Evolutionary conservation across 305 asterid genomes (phyloP), one percentile per base, ranked within the genome.

Genomic region (Fraxinus sp.): DNA sequence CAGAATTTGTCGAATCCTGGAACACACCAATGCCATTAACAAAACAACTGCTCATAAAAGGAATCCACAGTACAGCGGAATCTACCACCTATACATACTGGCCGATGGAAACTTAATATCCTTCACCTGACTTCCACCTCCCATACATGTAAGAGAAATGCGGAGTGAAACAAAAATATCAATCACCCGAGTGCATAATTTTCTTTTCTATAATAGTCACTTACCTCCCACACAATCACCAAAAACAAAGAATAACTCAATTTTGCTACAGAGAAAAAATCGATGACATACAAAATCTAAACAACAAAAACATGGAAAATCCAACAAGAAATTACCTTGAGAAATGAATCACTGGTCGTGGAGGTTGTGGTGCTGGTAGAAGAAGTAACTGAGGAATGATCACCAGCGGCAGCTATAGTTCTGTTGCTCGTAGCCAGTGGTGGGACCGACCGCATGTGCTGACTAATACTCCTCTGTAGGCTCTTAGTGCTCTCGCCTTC

Each of bases 261-360:
- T 74, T 59, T 66, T 77, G 37, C 78, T 41, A 75, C 24, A 33
- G 32, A 78, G 64, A 77, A 24, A 20, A 66, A 16, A 78, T 57
- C 37, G 33, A 7, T 76, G 55, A 46, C 30, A 84, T 39, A 11
- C 36, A 72, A 10, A 35, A 72, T 33, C 46, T 22, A 36, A 13
- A 41, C 49, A 18, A 62, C 71, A n/a, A 3, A 30, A 79, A 52
- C 22, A 2, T 74, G 6, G n/a, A 7, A 52, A 82, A 46, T 86
- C 86, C 82, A 77, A 78, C 76, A 84, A 81, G 83, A 74, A 71
- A 82, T 79, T 90, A 93, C 97, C 97, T 93, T 93, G 85, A 87
- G 82, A 90, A 91, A 91, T 24, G 93, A 92, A 86, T 88, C 90
- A 70, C 83, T 78, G 87, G 87, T n/a, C 73, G 81, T 6, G 72